Evolutionary conservation across 2,329 filamentous ascomycete genomes (phyloP).

Genomic region (Monilinia fructicola): DNA sequence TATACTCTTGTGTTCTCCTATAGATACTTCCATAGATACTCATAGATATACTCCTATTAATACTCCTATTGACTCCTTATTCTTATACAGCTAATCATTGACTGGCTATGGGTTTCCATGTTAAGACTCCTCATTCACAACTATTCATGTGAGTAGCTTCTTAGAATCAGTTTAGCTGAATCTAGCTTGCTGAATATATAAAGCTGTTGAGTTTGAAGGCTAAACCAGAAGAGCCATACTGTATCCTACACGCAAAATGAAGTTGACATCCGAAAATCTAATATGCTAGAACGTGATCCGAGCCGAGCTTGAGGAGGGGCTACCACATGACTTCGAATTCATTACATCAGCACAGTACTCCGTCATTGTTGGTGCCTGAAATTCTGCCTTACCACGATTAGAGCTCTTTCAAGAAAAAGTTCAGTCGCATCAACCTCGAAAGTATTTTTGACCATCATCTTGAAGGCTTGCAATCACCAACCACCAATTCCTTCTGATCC

Average conservation of each 20-base stretch:
- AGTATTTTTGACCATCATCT: slow-evolving; percentile 19
- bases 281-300: slow-evolving; percentile 11
- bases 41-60: too few species aligned
- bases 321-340: neutral
- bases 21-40: too few species aligned
- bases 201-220: too few species aligned
- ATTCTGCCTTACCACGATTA: slow-evolving; percentile 9
- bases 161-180: too few species aligned
- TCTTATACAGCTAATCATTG: too few species aligned
- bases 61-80: too few species aligned
- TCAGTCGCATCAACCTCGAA: slow-evolving; percentile 25
- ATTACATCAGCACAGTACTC: slow-evolving; percentile 6
- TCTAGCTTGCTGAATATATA: too few species aligned
- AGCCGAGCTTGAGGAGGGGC: neutral
- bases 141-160: too few species aligned
- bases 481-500: slow-evolving; percentile 19
- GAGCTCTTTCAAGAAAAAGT: slow-evolving; percentile 27
- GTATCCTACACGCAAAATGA: too few species aligned
- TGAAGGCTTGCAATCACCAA: slow-evolving; percentile 12
- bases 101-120: too few species aligned
- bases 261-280: neutral
- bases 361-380: slow-evolving; percentile 20
- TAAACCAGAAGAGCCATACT: neutral
- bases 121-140: too few species aligned
- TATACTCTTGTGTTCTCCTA: too few species aligned